These are phyloP conservation scores for Gracilaria gracilis DNA, from an alignment of 23 red algal genomes.

Conservation along the genomic window DNA sequence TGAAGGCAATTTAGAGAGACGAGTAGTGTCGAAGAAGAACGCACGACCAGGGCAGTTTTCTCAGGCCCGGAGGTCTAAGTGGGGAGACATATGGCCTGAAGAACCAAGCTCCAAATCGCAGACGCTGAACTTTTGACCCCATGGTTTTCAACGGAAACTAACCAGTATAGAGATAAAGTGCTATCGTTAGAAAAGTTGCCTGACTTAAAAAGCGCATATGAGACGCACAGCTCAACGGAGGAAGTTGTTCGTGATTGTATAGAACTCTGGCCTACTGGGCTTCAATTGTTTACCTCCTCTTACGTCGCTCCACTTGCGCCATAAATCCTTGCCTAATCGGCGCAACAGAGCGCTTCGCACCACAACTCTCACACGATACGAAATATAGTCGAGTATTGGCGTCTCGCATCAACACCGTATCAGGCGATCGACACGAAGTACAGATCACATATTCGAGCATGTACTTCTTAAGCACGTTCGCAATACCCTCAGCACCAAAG, in stretches of 20 bases:
- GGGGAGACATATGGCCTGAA: constrained; percentile 69
- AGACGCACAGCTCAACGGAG: not conserved
- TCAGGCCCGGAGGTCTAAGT: constrained; percentile 36
- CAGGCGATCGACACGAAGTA: constrained; percentile 84
- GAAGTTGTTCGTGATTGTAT: not conserved
- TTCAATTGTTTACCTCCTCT: constrained; percentile 59
- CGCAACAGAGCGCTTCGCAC: constrained; percentile 92
- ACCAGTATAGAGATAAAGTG: not conserved
- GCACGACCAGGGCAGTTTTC: constrained; percentile 35
- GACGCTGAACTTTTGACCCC: constrained; percentile 48
- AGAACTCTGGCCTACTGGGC: not conserved
- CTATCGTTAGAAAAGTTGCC: not conserved
- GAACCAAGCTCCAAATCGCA: constrained; percentile 36
- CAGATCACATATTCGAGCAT: constrained; percentile 97
- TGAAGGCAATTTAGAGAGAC: constrained; percentile 49
- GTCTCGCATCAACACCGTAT: constrained; percentile 97
- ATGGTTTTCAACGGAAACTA: not conserved
- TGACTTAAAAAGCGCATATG: not conserved
- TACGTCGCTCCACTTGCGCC: constrained; percentile 84
- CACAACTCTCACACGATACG: constrained; percentile 97
- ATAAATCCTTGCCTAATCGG: constrained; percentile 95
- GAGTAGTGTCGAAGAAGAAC: constrained; percentile 54
- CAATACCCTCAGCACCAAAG: constrained; percentile 91
- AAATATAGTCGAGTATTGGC: constrained; percentile 99
- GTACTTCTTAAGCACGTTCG: constrained; percentile 91